Conservation (phyloP, 2,329 filamentous ascomycete species). For the Aureobasidium sp. region DNA sequence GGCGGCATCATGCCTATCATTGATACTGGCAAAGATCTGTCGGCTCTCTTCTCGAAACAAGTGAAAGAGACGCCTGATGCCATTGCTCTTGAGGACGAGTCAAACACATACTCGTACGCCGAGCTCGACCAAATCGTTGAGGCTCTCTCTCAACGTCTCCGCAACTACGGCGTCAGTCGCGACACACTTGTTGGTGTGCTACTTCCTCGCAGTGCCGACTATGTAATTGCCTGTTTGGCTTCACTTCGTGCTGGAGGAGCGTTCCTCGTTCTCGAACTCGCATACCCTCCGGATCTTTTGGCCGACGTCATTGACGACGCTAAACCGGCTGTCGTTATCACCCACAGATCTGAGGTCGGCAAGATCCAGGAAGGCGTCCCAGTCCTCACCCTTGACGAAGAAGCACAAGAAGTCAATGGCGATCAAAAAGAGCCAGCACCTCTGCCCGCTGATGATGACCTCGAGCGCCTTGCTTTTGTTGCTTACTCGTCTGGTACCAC, state of each 20-base stretch:
- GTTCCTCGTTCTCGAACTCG: conserved; percentile 71
- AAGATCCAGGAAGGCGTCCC: conserved; percentile 58
- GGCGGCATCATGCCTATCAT: conserved; percentile 51
- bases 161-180: conserved; percentile 59
- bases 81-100: conserved; percentile 64
- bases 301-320: conserved; percentile 72
- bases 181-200: conserved; percentile 69
- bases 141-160: conserved; percentile 56
- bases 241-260: conserved; percentile 71
- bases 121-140: conserved; percentile 62
- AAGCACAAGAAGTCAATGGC: conserved; percentile 20
- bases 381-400: conserved; percentile 56
- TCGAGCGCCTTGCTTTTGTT: conserved; percentile 71
- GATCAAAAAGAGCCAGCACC: conserved; percentile 33
- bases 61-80: conserved; percentile 60
- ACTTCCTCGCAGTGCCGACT: conserved; percentile 66
- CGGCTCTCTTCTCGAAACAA: conserved; percentile 63
- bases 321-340: conserved; percentile 61
- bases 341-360: conserved; percentile 53
- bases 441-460: conserved; percentile 55
- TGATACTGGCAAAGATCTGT: conserved; percentile 63
- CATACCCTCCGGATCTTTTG: conserved; percentile 65
- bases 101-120: conserved; percentile 59
- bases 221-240: conserved; percentile 70
- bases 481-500: conserved; percentile 73